Conservation (phyloP, 1,284 basidiomycete genomes). For the Papiliotrema terrestris region DNA sequence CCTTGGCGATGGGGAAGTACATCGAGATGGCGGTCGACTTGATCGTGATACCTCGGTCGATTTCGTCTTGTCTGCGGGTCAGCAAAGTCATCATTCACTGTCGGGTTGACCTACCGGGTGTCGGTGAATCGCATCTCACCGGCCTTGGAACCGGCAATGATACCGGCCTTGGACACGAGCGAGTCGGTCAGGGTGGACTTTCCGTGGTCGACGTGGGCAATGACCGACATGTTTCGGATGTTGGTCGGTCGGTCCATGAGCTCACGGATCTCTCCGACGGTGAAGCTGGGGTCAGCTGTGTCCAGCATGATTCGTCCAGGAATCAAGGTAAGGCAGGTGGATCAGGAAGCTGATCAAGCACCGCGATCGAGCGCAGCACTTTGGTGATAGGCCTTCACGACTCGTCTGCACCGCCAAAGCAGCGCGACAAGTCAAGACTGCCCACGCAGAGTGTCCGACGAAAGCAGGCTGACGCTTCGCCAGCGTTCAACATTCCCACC, state of each 20-base stretch:
- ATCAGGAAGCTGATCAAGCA: no score
- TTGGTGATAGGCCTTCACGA: neutral
- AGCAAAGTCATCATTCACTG: neutral
- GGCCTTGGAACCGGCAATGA: constrained; percentile 92
- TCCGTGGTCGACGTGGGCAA: constrained; percentile 99
- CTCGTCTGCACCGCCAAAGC: neutral
- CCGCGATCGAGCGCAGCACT: no score
- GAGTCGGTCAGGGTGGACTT: constrained; percentile 99
- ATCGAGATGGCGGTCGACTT: constrained; percentile 95
- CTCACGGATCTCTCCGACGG: constrained; percentile 68
- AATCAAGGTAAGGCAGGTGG: neutral
- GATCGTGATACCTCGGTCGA: constrained; percentile 83
- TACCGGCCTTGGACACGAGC: constrained; percentile 98
- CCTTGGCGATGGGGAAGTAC: constrained; percentile 90
- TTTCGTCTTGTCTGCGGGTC: constrained; percentile 68
- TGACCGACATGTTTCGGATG: constrained; percentile 92
- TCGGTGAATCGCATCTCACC: constrained; percentile 98
- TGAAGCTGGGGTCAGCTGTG: constrained; percentile 39
- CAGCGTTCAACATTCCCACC: neutral
- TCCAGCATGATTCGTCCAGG: neutral
- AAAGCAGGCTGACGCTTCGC: no score
- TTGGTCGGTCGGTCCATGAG: constrained; percentile 56
- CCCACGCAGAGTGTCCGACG: neutral
- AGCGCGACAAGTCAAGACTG: neutral
- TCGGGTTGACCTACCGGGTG: constrained; percentile 56